These are phyloP conservation scores for Miscanthus sacchariflorus DNA, from an alignment of 202 grass and related monocot species.

Conservation along the genomic window DNA sequence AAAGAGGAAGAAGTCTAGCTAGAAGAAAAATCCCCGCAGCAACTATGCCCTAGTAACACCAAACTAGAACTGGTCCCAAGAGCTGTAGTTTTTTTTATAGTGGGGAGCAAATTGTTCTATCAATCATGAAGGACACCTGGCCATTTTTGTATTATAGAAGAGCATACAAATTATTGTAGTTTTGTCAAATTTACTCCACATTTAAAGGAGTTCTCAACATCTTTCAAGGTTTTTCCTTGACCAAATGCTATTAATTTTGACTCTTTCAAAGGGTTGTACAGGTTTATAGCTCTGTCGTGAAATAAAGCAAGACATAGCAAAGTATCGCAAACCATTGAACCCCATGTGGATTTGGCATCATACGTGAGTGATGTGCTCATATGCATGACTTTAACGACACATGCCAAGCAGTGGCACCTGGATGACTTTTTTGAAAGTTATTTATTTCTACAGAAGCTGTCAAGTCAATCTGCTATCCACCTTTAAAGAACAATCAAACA, in stretches of 20 bases:
- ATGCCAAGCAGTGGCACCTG: neutral
- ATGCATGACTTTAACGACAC: neutral
- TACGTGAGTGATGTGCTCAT: neutral
- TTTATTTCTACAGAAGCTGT: neutral
- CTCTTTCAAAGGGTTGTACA: neutral
- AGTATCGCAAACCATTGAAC: neutral
- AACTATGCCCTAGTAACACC: neutral
- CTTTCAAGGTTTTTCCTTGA: neutral
- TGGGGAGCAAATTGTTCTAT: too few relatives aligned
- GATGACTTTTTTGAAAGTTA: constrained; percentile 19
- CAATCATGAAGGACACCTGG: too few relatives aligned
- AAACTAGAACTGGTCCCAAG: neutral
- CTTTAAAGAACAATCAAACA: constrained; percentile 9
- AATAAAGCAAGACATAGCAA: neutral
- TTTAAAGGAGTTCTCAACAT: neutral
- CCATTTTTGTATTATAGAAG: neutral
- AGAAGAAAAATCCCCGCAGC: too few relatives aligned
- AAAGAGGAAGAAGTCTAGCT: too few relatives aligned
- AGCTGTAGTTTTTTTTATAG: neutral
- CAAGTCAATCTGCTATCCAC: neutral
- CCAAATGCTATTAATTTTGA: constrained; percentile 16
- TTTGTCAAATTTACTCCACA: neutral
- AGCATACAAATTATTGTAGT: neutral
- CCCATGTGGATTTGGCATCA: constrained; percentile 6
- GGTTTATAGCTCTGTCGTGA: neutral